Evolutionary conservation across 2,329 filamentous ascomycete species (phyloP).

Genomic region (Epichloe scottii): DNA sequence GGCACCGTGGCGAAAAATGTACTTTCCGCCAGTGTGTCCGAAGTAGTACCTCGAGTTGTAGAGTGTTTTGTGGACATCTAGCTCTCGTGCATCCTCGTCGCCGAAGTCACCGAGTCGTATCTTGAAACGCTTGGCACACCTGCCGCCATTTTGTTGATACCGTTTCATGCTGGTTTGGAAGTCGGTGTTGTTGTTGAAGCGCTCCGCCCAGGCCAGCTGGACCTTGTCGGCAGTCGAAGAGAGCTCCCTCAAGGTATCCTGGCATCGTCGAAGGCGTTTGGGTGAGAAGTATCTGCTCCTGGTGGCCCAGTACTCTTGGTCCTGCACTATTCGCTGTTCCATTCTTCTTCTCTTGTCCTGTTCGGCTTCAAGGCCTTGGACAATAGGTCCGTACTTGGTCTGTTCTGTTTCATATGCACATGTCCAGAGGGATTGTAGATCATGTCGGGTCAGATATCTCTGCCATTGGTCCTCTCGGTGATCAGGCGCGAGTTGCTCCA

Average conservation of each 20-base stretch:
- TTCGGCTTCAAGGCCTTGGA: not conserved
- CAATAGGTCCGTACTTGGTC: constrained; percentile 1
- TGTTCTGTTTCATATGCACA: not conserved
- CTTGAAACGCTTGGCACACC: not conserved
- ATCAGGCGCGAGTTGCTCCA: too few relatives aligned
- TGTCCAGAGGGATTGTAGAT: not conserved
- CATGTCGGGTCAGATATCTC: not conserved
- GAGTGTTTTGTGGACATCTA: not conserved
- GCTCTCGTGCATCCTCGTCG: not conserved
- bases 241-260: not conserved
- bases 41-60: constrained; percentile 12
- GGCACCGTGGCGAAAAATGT: constrained; percentile 14
- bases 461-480: not conserved
- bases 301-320: not conserved
- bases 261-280: not conserved
- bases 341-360: not conserved
- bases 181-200: not conserved
- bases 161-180: not conserved
- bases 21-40: constrained; percentile 13
- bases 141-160: too few relatives aligned
- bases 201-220: not conserved
- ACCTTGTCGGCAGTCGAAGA: not conserved
- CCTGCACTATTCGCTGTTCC: not conserved
- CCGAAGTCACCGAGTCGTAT: not conserved
- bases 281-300: not conserved